Base-by-base conservation (phyloP, 2,329 filamentous ascomycete genomes). In the Blastomyces silverae region DNA sequence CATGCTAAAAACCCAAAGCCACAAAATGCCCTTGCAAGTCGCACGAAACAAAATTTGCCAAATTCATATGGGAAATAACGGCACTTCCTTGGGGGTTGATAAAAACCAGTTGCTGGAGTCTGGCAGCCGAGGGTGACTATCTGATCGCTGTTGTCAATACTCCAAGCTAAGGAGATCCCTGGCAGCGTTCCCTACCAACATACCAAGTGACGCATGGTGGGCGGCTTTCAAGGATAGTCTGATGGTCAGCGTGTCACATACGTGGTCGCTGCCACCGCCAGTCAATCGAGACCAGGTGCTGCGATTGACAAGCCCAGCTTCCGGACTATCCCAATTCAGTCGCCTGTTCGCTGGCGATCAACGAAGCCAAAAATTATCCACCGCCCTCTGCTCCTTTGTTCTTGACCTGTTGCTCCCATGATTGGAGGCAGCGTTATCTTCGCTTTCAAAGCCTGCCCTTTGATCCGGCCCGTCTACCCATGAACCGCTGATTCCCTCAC, bases 221-320 rank as follows among this genome's bases (percentile, higher is more conserved):
- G 28, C 13, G 44, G 44, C 31, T 22, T 61, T 48, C 62, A 57
- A 48, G 62, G 62, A 63, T 63, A 50, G 34, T 44, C 10, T 53
- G 42, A 28, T 55, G 62, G 55, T 64, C 52, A 64, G 59, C 63
- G 64, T 67, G 64, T 55, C 57, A 66, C 53, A 69, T 69, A 69
- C 69, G 69, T 70, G 69, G 69, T 68, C 61, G 68, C 63, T 65
- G 57, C 66, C 57, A 64, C 63, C 55, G 62, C 69, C 69, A 70
- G 66, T 70, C 66, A 62, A 66, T 68, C 59, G 17, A 8, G 39
- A 39, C 65, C 48, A 63, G 55, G 64, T 61, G 57, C 34, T 64
- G 61, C 61, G 63, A 67, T 62, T 63, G 61, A 64, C 62, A 52
- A 64, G 57, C 61, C 55, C 56, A 57, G 31, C 8, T 34, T 57